These are phyloP conservation scores for Paecilomyces fulvus DNA, from an alignment of 2,329 filamentous ascomycete species.

Conservation along the genomic window DNA sequence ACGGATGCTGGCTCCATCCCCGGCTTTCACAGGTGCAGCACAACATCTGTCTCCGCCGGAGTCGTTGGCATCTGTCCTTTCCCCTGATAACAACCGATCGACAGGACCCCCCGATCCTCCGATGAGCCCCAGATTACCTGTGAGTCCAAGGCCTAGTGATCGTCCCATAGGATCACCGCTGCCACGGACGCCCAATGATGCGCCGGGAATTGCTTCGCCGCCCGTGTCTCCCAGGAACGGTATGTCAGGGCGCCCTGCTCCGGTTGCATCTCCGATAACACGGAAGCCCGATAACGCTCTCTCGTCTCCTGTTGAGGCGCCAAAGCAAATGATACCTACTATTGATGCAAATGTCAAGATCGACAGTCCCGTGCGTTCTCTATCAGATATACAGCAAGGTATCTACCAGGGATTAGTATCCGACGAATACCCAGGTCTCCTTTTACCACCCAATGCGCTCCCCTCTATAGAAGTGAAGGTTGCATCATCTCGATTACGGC, in stretches of 20 bases:
- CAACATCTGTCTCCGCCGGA: slow-evolving; percentile 15
- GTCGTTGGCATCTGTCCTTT: slow-evolving; percentile 25
- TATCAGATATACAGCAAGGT: slow-evolving; percentile 26
- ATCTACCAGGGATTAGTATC: slow-evolving; percentile 73
- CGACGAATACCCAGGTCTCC: slow-evolving; percentile 76
- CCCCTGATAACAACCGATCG: slow-evolving; percentile 15
- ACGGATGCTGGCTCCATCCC: slow-evolving; percentile 36
- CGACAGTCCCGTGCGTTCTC: slow-evolving; percentile 25
- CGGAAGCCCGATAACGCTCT: slow-evolving; percentile 6
- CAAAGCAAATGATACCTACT: slow-evolving; percentile 20
- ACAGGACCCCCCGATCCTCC: slow-evolving; percentile 34
- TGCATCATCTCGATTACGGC: slow-evolving; percentile 88
- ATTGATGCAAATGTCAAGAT: slow-evolving; percentile 28
- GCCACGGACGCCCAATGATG: slow-evolving; percentile 48
- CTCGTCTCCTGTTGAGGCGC: slow-evolving; percentile 11
- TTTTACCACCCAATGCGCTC: slow-evolving; percentile 81
- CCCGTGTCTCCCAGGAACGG: slow-evolving; percentile 57
- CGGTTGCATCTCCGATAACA: slow-evolving; percentile 44
- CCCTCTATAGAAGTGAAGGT: slow-evolving; percentile 79
- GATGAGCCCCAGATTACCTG: slow-evolving; percentile 55
- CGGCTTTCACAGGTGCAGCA: slow-evolving; percentile 12
- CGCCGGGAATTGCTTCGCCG: slow-evolving; percentile 48
- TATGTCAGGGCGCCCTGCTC: slow-evolving; percentile 47
- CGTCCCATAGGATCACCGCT: slow-evolving; percentile 52
- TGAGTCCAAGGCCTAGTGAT: slow-evolving; percentile 54